Conservation (phyloP, 805 yeast species). For the Tetrapisispora taiwanensis region DNA sequence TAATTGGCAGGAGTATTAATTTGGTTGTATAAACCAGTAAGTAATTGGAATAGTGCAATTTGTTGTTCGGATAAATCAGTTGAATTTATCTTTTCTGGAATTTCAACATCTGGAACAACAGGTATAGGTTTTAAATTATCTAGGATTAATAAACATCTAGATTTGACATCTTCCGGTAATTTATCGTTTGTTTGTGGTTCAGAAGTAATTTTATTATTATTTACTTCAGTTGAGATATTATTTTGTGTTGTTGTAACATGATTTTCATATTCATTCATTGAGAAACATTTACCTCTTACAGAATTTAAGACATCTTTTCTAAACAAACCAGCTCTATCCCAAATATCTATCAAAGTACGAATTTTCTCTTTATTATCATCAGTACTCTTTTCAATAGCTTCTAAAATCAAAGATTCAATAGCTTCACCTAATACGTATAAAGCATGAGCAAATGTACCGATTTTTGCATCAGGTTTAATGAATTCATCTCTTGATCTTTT, state of each 20-base stretch:
- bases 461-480: constrained; percentile 41
- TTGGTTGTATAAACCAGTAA: constrained; percentile 18
- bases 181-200: constrained; percentile 63
- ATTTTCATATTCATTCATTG: constrained; percentile 30
- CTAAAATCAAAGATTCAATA: constrained; percentile 53
- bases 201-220: constrained; percentile 38
- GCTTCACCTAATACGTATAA: constrained; percentile 53
- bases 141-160: constrained; percentile 24
- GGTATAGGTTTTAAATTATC: constrained; percentile 14
- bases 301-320: constrained; percentile 42
- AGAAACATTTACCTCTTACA: constrained; percentile 50
- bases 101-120: constrained; percentile 12
- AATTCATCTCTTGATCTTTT: constrained; percentile 47
- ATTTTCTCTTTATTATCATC: constrained; percentile 62
- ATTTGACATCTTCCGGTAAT: constrained; percentile 36
- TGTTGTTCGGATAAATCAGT: constrained; percentile 30
- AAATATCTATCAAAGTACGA: constrained; percentile 77
- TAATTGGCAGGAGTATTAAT: background rate
- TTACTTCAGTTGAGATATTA: constrained; percentile 23
- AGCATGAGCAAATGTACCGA: constrained; percentile 69
- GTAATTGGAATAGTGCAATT: constrained; percentile 33
- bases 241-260: constrained; percentile 24
- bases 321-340: constrained; percentile 83
- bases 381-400: constrained; percentile 46
- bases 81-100: constrained; percentile 18